Evolutionary conservation across 2,329 filamentous ascomycete genomes (phyloP).

Genomic region (Aspergillus thermomutatus): DNA sequence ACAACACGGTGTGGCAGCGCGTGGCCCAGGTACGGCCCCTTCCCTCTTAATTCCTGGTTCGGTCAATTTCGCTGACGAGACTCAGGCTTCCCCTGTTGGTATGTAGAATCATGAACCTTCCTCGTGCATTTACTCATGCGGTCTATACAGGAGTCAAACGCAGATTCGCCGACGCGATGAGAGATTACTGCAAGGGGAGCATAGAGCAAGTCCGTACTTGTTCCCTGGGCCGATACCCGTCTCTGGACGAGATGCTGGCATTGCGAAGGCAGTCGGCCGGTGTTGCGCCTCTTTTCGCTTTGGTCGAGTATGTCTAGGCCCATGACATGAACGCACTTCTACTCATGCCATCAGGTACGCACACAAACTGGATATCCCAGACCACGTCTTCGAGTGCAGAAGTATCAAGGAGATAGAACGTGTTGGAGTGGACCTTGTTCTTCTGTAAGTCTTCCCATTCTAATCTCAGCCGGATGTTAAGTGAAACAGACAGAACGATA

Average conservation of each 20-base stretch:
- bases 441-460: constrained; percentile 12
- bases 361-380: constrained; percentile 15
- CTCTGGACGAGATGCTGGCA: constrained; percentile 13
- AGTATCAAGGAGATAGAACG: constrained; percentile 18
- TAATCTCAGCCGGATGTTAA: background rate
- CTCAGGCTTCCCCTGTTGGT: constrained; percentile 8
- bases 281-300: constrained; percentile 18
- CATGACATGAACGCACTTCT: background rate
- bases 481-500: constrained; percentile 20
- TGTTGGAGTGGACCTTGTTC: constrained; percentile 16
- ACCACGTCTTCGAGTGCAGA: constrained; percentile 15
- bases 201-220: constrained; percentile 15
- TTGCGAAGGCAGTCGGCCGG: constrained; percentile 18
- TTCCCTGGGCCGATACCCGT: constrained; percentile 9
- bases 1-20: constrained; percentile 26
- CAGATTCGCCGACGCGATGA: constrained; percentile 12
- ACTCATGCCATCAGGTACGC: constrained; percentile 10
- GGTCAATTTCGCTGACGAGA: background rate
- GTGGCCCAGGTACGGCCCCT: constrained; percentile 11
- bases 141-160: constrained; percentile 9
- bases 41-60: background rate
- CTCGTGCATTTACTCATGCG: background rate
- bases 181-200: constrained; percentile 15
- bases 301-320: constrained; percentile 16
- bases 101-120: background rate